These are phyloP conservation scores for Saccharomycopsis oosterbeekiorum DNA, from an alignment of 805 yeast species.

Conservation along the genomic window DNA sequence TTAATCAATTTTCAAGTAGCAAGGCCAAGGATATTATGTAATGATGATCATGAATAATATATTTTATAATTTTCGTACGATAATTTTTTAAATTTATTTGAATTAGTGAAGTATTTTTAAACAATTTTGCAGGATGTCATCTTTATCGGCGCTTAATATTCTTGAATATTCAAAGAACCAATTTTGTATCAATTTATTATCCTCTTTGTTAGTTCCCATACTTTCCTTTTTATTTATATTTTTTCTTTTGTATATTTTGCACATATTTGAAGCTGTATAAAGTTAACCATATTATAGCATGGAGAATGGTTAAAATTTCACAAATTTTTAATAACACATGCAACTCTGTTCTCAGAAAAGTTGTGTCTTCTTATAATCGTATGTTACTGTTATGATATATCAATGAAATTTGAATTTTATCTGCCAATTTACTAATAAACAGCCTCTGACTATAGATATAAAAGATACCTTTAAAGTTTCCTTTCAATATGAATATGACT, in stretches of 20 bases:
- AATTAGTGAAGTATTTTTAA: too few relatives aligned
- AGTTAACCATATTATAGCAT: not conserved
- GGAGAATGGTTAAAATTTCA: not conserved
- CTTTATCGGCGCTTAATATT: too few relatives aligned
- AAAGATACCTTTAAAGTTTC: not conserved
- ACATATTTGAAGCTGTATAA: not conserved
- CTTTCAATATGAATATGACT: not conserved
- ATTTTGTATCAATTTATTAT: too few relatives aligned
- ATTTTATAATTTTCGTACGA: too few relatives aligned
- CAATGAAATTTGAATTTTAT: not conserved
- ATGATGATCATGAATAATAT: too few relatives aligned
- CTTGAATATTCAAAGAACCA: too few relatives aligned
- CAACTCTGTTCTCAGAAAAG: not conserved
- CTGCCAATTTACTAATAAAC: not conserved
- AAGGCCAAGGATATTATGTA: not conserved
- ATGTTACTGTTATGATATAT: not conserved
- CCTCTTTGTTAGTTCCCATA: too few relatives aligned
- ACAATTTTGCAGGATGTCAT: too few relatives aligned
- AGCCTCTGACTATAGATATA: not conserved
- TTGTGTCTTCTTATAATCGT: not conserved
- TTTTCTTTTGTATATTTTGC: not conserved
- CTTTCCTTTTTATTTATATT: not conserved
- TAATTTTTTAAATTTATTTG: too few relatives aligned
- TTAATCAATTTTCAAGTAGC: not conserved
- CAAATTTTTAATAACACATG: not conserved